phyloP scores from a whole-genome alignment of 257 asterid species.

The Verbascum thapsus region DNA sequence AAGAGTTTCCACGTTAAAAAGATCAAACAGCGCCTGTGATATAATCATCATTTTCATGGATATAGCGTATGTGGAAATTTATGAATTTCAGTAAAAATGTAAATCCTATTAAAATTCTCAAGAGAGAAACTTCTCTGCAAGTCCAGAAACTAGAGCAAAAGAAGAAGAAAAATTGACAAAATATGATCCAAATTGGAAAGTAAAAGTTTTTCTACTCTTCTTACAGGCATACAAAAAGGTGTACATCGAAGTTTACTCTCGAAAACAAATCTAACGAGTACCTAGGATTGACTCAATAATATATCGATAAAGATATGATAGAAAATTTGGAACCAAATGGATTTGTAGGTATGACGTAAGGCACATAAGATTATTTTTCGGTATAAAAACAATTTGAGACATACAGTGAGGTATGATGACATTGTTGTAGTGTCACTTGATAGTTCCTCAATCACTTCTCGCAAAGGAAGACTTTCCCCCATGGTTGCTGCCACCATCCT shows the following conservation, averaged over 20 bases:
- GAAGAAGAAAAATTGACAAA: not conserved
- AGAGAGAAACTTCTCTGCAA: not conserved
- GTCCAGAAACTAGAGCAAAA: not conserved
- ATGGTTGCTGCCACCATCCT: slow-evolving; percentile 48
- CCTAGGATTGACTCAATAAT: no score
- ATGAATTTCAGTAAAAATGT: slow-evolving; percentile 4
- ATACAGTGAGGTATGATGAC: slow-evolving; percentile 70
- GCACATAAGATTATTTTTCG: not conserved
- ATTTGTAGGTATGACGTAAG: slow-evolving; percentile 6
- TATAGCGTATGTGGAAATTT: not conserved
- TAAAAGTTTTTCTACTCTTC: not conserved
- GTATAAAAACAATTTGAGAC: slow-evolving; percentile 27
- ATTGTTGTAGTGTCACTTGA: slow-evolving; percentile 48
- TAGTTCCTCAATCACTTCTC: slow-evolving; percentile 48
- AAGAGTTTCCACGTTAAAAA: slow-evolving; percentile 51
- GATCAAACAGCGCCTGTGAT: slow-evolving; percentile 58
- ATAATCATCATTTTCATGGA: slow-evolving; percentile 41
- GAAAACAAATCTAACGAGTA: no score
- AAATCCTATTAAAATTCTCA: not conserved
- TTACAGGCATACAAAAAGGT: not conserved
- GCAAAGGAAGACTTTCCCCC: slow-evolving; percentile 49
- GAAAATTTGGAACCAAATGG: no score
- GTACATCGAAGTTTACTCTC: not conserved
- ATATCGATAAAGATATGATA: no score
- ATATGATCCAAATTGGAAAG: not conserved